Evolutionary conservation across 2,329 filamentous ascomycete genomes (phyloP).

Genomic region (Cytospora piceae): DNA sequence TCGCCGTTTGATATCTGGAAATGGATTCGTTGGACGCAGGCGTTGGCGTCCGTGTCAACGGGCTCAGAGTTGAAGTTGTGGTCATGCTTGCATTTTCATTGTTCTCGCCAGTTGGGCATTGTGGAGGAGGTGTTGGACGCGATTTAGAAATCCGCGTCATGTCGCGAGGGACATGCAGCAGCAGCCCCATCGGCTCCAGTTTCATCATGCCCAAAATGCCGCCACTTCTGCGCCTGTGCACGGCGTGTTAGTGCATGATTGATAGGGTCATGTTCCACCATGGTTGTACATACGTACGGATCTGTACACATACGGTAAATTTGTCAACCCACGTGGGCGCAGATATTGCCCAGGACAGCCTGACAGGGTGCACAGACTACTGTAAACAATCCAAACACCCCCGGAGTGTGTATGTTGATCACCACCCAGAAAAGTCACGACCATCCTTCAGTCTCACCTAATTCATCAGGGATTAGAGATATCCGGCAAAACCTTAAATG

Average conservation of each 20-base stretch:
- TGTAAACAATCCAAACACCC: not conserved
- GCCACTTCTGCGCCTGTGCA: not conserved
- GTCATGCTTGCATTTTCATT: constrained; percentile 31
- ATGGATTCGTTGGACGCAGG: constrained; percentile 21
- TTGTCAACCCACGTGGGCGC: too few relatives aligned
- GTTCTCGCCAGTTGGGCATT: constrained; percentile 3
- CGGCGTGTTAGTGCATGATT: not conserved
- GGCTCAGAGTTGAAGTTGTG: constrained; percentile 36
- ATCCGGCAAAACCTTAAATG: not conserved
- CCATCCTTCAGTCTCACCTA: too few relatives aligned
- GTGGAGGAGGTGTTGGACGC: constrained; percentile 3
- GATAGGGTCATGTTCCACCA: not conserved
- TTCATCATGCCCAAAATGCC: not conserved
- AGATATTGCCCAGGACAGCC: too few relatives aligned
- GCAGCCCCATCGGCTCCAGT: not conserved
- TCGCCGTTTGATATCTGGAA: constrained; percentile 21
- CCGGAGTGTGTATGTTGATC: not conserved
- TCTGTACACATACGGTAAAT: too few relatives aligned
- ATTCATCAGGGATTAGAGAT: too few relatives aligned
- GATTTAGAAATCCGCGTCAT: not conserved
- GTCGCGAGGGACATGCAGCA: not conserved
- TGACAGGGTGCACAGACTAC: too few relatives aligned
- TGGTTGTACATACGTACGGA: too few relatives aligned
- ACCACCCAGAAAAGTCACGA: too few relatives aligned
- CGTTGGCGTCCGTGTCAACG: constrained; percentile 34